Base-by-base conservation (phyloP, 345 rosid species). In the Pistacia atlantica region DNA sequence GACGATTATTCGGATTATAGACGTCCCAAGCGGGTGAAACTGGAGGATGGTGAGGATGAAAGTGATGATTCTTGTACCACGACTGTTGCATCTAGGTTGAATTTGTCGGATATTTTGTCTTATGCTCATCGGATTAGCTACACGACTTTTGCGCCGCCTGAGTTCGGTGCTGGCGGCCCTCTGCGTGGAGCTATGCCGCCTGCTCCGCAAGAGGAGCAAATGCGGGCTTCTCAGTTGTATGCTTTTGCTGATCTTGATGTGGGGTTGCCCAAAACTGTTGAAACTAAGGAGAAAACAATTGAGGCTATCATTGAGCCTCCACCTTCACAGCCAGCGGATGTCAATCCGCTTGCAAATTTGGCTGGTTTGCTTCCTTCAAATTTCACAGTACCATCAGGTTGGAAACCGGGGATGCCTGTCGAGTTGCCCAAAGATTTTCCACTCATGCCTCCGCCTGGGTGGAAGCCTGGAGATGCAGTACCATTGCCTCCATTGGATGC, bases 331-430 rank as follows among this genome's bases (percentile, higher is more conserved):
- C 67, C 79, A 2, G 66, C 65, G 28, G 89, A 92, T 75, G 57
- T 82, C 13, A 77, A 80, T 69, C 79, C 79, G 1, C 83, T 79
- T 37, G 84, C 78, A 3, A 78, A 83, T 77, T 75, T 94, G 56
- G 79, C 90, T 20, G 88, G 89, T 37, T 75, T 93, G 69, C 85
- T 95, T 82, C 95, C 97, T 14, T 78, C 87, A 0, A 89, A 90
- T 68, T 78, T 95, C 38, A 80, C 81, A 0, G 87, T 95, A 64
- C 99, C 98, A 0, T 77, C 97, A 0, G 99, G 97, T 10, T 96
- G 99, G 99, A 92, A 92, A 76, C 98, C 97, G 0, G 98, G 97
- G 72, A 93, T 92, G 98, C 97, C 99, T 0, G 97, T 96, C 77
- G 92, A 86, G 72, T 78, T 95, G 80, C 94, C 95, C 0, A 86